Conservation (phyloP, 2,329 filamentous ascomycete genomes). For the Fusarium sp. region DNA sequence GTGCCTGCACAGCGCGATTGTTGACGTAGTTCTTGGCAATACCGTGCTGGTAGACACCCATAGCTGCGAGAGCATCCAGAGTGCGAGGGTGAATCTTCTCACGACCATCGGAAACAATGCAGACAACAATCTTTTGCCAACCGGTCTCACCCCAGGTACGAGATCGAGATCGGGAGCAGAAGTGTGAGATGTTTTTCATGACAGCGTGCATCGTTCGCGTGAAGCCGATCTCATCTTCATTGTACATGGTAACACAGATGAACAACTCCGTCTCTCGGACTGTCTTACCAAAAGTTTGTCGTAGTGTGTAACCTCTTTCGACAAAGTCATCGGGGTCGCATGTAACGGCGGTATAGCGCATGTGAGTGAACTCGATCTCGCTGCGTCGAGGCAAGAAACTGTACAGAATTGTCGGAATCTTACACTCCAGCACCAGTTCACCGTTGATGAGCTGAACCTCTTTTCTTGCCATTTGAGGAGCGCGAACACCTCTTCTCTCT, state of each 20-base stretch:
- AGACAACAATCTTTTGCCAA: conserved; percentile 99
- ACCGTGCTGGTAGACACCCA: conserved; percentile 97
- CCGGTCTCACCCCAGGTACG: conserved; percentile 96
- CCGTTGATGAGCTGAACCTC: conserved; percentile 97
- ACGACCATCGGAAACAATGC: conserved; percentile 93
- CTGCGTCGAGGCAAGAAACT: conserved; percentile 94
- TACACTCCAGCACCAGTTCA: conserved; percentile 97
- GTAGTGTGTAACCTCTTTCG: conserved; percentile 86
- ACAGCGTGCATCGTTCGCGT: conserved; percentile 98
- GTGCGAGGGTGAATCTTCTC: conserved; percentile 91
- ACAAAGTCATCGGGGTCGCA: conserved; percentile 97
- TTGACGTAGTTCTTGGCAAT: conserved; percentile 99
- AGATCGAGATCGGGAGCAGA: conserved; percentile 91
- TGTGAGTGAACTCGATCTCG: conserved; percentile 96
- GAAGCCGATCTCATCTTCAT: conserved; percentile 96
- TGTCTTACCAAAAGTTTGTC: conserved; percentile 87
- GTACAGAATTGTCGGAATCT: conserved; percentile 98
- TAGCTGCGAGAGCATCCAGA: conserved; percentile 91
- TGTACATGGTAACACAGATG: conserved; percentile 99
- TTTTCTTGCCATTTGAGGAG: conserved; percentile 89
- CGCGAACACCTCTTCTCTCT: conserved; percentile 84
- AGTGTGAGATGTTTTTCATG: conserved; percentile 97
- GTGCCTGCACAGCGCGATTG: conserved; percentile 91
- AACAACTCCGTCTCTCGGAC: conserved; percentile 93
- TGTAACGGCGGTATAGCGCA: conserved; percentile 98